Base-by-base conservation (phyloP, 768 basidiomycete genomes). In the Xerocomellus chrysenteron region DNA sequence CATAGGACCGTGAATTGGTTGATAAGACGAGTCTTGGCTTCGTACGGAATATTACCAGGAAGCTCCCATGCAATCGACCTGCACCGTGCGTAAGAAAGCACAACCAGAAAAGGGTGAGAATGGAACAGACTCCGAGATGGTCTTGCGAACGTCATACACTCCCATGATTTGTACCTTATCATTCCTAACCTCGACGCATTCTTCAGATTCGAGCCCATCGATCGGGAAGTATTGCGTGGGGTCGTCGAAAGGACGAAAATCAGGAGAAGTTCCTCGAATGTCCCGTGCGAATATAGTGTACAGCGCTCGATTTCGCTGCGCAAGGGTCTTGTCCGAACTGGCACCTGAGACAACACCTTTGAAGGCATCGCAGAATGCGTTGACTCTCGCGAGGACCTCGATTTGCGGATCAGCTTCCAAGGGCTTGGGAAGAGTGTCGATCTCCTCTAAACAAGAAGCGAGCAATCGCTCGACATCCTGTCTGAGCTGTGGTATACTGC, bases 401-500 rank as follows among this genome's bases (percentile, higher is more conserved):
- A 77, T 74, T 3, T 76, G 68, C 0, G 82, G 76, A 32, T 83
- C 76, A 9, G 57, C 59, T 2, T 65, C 67, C 12, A 75, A 62
- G 0, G 68, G 68, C 0, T 66, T 59, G 0, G 86, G 85, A 5
- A 86, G 75, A 16, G 54, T 77, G 5, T 5, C 26, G 26, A 28
- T 28, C 26, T 28, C 71, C 0, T 62, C 41, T 12, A 59, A 48
- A 54, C 75, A 78, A 28, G 67, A 43, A 2, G 40, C 54, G 4
- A 87, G 74, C 11, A 78, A 73, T 6, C 60, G 61, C 3, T 75
- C 70, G 4, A 83, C 74, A n/a, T 76, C 67, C 2, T 60, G 48
- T 26, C 60, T 72, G 7, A 87, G 73, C 17, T 63, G 59, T 4
- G 83, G 84, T 13, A 87, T 69, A 40, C 85, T 87, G 19, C 7